A percentile compares a stretch with the other conserved stretches of the same genome.
These are phyloP conservation scores for Triangularia verruculosa DNA, from an alignment of 2,329 filamentous ascomycete genomes.

Conservation along the genomic window DNA sequence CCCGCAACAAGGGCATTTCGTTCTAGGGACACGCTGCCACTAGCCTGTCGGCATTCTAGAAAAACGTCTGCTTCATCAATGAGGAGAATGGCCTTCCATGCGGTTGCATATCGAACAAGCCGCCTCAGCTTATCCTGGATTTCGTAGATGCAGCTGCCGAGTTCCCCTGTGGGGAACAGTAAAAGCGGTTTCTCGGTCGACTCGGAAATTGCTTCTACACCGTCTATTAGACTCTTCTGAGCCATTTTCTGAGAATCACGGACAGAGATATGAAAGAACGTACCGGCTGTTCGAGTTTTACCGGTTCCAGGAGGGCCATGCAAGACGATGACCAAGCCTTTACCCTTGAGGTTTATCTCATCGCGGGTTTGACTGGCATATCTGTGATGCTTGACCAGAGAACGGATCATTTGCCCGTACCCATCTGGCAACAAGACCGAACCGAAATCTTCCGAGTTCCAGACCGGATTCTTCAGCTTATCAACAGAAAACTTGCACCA, in stretches of 20 bases:
- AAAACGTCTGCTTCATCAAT: constrained; percentile 59
- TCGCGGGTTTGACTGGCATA: constrained; percentile 28
- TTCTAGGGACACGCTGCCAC: constrained; percentile 16
- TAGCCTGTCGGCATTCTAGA: constrained; percentile 23
- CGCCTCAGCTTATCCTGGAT: constrained; percentile 31
- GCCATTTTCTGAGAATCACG: not conserved
- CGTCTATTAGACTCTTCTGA: not conserved
- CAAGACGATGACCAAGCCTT: constrained; percentile 37
- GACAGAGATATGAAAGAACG: not conserved
- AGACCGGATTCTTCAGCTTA: constrained; percentile 24
- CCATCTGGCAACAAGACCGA: constrained; percentile 29
- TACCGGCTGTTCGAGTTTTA: constrained; percentile 38
- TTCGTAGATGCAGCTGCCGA: not conserved
- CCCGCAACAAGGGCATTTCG: constrained; percentile 27
- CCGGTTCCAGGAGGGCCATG: constrained; percentile 38
- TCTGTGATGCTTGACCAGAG: constrained; percentile 30
- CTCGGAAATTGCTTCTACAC: constrained; percentile 32
- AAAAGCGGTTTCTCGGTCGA: constrained; percentile 14
- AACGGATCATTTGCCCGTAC: constrained; percentile 30
- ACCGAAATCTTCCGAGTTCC: constrained; percentile 22
- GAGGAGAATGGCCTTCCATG: constrained; percentile 66
- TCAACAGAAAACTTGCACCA: constrained; percentile 31
- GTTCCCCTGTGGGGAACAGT: not conserved
- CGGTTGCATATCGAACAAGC: constrained; percentile 29
- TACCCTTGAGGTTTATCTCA: constrained; percentile 34